Conservation (phyloP, 345 rosid species). For the Gossypium arboreum region DNA sequence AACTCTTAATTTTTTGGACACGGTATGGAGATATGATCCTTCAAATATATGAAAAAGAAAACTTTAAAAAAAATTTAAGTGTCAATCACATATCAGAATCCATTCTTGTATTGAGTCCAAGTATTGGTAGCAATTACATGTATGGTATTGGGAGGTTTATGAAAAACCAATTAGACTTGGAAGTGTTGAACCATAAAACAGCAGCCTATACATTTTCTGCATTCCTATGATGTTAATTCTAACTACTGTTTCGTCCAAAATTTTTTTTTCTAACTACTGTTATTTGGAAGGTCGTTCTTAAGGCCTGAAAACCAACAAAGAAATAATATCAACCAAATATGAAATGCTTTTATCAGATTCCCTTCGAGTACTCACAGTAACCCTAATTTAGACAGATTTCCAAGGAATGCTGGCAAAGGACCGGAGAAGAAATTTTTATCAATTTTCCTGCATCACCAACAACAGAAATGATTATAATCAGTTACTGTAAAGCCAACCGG, state of each 20-base stretch:
- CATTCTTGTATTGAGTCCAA: not conserved
- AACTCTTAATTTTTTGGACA: not conserved
- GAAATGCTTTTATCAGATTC: not conserved
- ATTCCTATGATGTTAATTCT: not conserved
- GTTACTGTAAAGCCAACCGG: not conserved
- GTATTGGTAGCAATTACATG: not conserved
- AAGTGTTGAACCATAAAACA: not conserved
- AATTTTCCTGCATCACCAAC: slow-evolving; percentile 27
- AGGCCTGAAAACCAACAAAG: not conserved
- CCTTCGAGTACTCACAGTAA: slow-evolving; percentile 19
- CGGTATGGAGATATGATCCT: not conserved
- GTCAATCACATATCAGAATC: not conserved
- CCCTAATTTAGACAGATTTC: slow-evolving; percentile 24
- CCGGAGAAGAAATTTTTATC: slow-evolving; percentile 35
- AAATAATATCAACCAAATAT: not conserved
- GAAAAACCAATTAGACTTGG: not conserved
- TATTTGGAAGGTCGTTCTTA: not conserved
- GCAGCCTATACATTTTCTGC: not conserved
- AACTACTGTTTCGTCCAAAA: not conserved
- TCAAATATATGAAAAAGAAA: not conserved
- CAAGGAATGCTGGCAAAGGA: slow-evolving; percentile 34
- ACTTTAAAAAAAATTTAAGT: not conserved
- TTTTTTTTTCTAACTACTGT: too few species aligned
- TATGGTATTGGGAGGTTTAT: not conserved
- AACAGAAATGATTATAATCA: not conserved